Evolutionary conservation across 169 alveolate genomes (phyloP).

Genomic region (Toxoplasma gondii): DNA sequence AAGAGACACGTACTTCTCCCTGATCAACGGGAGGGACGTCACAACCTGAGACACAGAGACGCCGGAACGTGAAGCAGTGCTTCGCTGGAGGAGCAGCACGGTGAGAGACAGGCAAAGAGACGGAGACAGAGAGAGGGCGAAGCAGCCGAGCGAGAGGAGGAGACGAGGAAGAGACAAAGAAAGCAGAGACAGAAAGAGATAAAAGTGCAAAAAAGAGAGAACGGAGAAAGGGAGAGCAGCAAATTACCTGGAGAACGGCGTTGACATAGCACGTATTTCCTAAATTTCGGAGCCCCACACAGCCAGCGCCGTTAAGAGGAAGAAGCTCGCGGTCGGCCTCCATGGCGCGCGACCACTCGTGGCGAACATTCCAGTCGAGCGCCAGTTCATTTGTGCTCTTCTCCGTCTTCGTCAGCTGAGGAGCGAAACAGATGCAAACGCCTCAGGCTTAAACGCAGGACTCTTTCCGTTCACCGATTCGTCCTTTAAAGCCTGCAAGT

Average conservation of each 20-base stretch:
- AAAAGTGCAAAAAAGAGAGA: neutral
- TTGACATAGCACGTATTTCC: constrained; percentile 89
- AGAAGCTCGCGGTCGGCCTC: constrained; percentile 71
- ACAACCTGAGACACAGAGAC: neutral
- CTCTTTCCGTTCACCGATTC: neutral
- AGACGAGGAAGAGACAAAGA: neutral
- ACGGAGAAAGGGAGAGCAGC: neutral
- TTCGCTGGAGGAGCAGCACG: too few species aligned
- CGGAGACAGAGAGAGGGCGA: too few species aligned
- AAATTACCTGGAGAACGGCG: constrained; percentile 79
- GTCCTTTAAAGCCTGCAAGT: neutral
- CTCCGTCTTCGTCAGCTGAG: constrained; percentile 81
- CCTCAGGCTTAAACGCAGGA: constrained; percentile 38
- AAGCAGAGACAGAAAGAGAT: neutral
- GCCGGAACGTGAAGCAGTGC: neutral
- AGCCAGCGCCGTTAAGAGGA: constrained; percentile 57
- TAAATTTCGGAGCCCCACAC: constrained; percentile 75
- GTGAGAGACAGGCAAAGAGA: too few species aligned
- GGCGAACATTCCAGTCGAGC: constrained; percentile 81
- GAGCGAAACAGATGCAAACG: neutral
- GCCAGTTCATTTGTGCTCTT: constrained; percentile 85
- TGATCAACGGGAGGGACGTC: constrained; percentile 24
- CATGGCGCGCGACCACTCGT: constrained; percentile 82
- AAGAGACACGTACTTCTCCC: constrained; percentile 53
- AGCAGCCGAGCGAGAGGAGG: too few species aligned